Percentiles rank a stretch among this genome's conserved stretches.
phyloP scores from a whole-genome alignment of 208 protist genomes.

The Sergeia podlipaevii region DNA sequence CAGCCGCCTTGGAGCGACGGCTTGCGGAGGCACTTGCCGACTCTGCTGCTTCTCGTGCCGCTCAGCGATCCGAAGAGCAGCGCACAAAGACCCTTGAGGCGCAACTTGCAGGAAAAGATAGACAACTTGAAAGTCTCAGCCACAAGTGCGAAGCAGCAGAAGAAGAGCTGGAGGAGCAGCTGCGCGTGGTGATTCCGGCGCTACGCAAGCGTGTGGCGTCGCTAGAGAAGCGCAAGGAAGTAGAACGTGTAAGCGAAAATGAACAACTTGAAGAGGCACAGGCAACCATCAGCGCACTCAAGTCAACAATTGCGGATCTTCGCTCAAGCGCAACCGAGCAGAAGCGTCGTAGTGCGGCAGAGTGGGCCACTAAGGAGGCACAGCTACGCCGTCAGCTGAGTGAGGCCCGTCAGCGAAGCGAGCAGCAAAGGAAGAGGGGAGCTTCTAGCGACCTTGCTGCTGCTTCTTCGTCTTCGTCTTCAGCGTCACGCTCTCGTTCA shows the following conservation, averaged over 20 bases:
- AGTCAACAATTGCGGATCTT: too few relatives aligned
- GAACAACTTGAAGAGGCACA: slow-evolving; percentile 5
- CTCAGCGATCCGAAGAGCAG: neutral
- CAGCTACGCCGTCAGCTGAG: too few relatives aligned
- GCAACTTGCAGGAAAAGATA: slow-evolving; percentile 2
- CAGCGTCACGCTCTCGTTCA: too few relatives aligned
- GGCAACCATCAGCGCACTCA: too few relatives aligned
- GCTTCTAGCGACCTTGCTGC: too few relatives aligned
- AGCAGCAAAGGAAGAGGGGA: too few relatives aligned
- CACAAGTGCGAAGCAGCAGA: neutral
- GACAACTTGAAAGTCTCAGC: neutral
- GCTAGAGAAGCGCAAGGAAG: slow-evolving; percentile 29
- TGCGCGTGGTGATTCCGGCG: slow-evolving; percentile 17
- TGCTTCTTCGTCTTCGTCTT: too few relatives aligned
- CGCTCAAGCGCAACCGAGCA: too few relatives aligned
- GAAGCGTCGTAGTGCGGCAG: too few relatives aligned
- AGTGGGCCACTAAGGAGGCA: too few relatives aligned
- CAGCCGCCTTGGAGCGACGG: slow-evolving; percentile 23
- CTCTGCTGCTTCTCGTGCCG: neutral
- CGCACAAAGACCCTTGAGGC: slow-evolving; percentile 2
- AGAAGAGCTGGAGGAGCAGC: slow-evolving; percentile 7
- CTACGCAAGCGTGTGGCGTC: slow-evolving; percentile 32
- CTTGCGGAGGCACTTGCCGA: neutral
- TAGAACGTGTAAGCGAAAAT: slow-evolving; percentile 14
- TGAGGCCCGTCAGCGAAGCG: too few relatives aligned